Evolutionary conservation across 768 basidiomycete species (phyloP), one percentile per base, ranked within the genome.

Genomic region (Suillus variegatus): DNA sequence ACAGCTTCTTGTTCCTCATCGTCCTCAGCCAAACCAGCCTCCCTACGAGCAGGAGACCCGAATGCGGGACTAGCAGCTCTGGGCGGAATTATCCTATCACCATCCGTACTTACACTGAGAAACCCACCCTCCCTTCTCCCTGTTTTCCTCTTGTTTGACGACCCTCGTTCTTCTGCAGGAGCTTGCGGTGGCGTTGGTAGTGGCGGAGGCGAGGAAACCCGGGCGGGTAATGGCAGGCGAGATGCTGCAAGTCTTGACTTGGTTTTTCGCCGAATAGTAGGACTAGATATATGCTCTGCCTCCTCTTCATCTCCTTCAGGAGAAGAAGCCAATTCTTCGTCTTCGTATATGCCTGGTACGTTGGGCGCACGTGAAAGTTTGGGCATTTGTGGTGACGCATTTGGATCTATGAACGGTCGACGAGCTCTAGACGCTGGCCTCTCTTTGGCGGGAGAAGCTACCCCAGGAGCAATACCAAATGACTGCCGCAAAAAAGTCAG

Each of bases 21-120:
- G 35, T 82, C 80, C 64, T 85, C 86, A 6, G 84, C 86, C 12
- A 85, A 71, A 0, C 82, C 87, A 14, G 86, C 86, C 64, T 83
- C 82, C 68, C 83, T 76, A 54, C 86, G 82, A 25, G 80, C 69
- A 38, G 88, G 88, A 2, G 87, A 89, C 7, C 88, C 90, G 68
- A 88, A 86, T 1, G 88, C 88, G 3, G 90, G 90, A 68, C 89
- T 91, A 1, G 86, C 81, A 32, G 87, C 84, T 64, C 89, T 82
- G 10, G 83, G 86, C 20, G 81, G 80, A 28, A 82, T 72, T 28
- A 82, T 69, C 18, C 78, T 72, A 16, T 80, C 81, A 36, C 74
- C 61, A 68, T 72, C 41, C 65, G 73, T 71, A 67, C 77, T 68
- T 71, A 83, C 75, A 64, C 78, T 82, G 60, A 93, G 74, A 49